Percentiles rank a stretch among this genome's conserved stretches.
These are phyloP conservation scores for Xylaria sp. DNA, from an alignment of 2,329 filamentous ascomycete species.

Conservation along the genomic window DNA sequence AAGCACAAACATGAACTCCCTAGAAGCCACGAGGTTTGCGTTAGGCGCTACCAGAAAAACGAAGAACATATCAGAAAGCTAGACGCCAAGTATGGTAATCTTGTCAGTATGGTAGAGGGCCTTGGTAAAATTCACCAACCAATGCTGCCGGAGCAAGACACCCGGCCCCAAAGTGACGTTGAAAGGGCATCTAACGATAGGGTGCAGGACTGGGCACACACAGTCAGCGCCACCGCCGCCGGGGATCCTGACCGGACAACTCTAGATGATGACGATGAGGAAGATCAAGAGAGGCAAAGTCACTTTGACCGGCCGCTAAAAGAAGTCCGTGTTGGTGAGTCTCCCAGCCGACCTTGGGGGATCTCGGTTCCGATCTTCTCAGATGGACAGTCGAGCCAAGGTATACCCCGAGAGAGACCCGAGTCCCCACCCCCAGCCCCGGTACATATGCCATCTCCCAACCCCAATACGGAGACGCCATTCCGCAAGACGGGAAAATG, in stretches of 20 bases:
- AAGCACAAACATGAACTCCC: conserved; percentile 95
- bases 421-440: conserved; percentile 68
- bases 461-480: conserved; percentile 41
- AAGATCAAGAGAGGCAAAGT: conserved; percentile 70
- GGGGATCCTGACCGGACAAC: conserved; percentile 54
- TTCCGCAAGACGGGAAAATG: conserved; percentile 59
- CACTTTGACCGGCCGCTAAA: conserved; percentile 87
- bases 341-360: conserved; percentile 77
- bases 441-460: conserved; percentile 58
- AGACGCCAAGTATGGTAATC: conserved; percentile 91
- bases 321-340: conserved; percentile 92
- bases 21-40: conserved; percentile 90
- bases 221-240: conserved; percentile 65
- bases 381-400: conserved; percentile 51
- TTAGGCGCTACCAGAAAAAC: conserved; percentile 88
- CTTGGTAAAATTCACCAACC: conserved; percentile 88
- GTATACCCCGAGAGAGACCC: conserved; percentile 55
- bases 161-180: conserved; percentile 55
- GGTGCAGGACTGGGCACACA: conserved; percentile 87
- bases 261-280: conserved; percentile 53
- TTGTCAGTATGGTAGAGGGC: conserved; percentile 94
- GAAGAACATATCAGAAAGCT: conserved; percentile 86
- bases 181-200: conserved; percentile 71
- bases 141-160: conserved; percentile 75
- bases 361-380: conserved; percentile 51